A percentile compares a stretch with the other conserved stretches of the same genome.
These are phyloP conservation scores for Ophioceras dolichostomum DNA, from an alignment of 2,329 filamentous ascomycete genomes.

Conservation along the genomic window DNA sequence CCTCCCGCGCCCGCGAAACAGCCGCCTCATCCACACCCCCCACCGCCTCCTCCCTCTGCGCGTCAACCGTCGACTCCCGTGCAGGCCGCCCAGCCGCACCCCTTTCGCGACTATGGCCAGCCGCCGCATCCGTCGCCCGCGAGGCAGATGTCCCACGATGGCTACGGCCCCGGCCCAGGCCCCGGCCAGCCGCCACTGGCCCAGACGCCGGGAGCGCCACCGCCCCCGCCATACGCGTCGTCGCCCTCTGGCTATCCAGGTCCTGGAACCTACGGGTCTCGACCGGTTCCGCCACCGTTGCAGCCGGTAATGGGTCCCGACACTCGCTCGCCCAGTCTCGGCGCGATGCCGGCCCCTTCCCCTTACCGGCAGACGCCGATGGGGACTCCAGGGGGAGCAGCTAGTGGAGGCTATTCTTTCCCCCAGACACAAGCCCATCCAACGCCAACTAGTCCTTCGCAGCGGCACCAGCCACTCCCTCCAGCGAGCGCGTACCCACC, in stretches of 20 bases:
- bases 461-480: conserved; percentile 36
- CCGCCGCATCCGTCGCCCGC: conserved; percentile 35
- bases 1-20: conserved; percentile 13
- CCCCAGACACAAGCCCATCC: conserved; percentile 28
- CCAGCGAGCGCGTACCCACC: conserved; percentile 28
- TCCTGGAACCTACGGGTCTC: conserved; percentile 27
- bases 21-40: conserved; percentile 11
- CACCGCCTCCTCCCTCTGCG: conserved; percentile 3
- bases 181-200: conserved; percentile 16
- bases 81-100: conserved; percentile 29
- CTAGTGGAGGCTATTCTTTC: conserved; percentile 36
- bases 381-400: conserved; percentile 18
- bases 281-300: conserved; percentile 29
- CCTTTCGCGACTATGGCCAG: conserved; percentile 38
- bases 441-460: conserved; percentile 34
- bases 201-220: conserved; percentile 15
- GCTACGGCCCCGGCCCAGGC: conserved; percentile 16
- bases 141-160: conserved; percentile 30
- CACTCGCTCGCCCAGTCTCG: conserved; percentile 35
- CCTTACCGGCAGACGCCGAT: conserved; percentile 38
- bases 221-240: conserved; percentile 20
- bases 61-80: conserved; percentile 21
- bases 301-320: conserved; percentile 33
- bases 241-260: conserved; percentile 22
- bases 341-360: conserved; percentile 28